Percentiles rank a stretch among this genome's conserved stretches.
These are phyloP conservation scores for Rubroshorea leprosula DNA, from an alignment of 345 rosid species.

Conservation along the genomic window DNA sequence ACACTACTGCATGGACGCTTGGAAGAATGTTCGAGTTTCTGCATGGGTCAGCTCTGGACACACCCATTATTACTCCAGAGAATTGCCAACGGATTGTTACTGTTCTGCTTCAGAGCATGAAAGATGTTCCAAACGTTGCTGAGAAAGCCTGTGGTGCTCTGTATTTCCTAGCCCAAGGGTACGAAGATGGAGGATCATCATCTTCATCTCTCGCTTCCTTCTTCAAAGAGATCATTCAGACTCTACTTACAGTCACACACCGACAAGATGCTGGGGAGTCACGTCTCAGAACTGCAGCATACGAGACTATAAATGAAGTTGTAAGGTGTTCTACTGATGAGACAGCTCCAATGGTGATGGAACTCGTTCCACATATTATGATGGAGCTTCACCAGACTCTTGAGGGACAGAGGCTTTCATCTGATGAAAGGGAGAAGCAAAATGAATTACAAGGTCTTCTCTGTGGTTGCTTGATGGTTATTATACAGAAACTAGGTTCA, in stretches of 20 bases:
- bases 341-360: slow-evolving; percentile 56
- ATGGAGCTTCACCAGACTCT: slow-evolving; percentile 61
- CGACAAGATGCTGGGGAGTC: slow-evolving; percentile 71
- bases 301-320: slow-evolving; percentile 59
- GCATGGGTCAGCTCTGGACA: slow-evolving; percentile 34
- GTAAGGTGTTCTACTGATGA: slow-evolving; percentile 65
- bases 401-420: slow-evolving; percentile 50
- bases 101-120: slow-evolving; percentile 41
- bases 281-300: slow-evolving; percentile 61
- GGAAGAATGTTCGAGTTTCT: slow-evolving; percentile 42
- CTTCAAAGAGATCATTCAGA: slow-evolving; percentile 60
- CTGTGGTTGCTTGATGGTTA: slow-evolving; percentile 65
- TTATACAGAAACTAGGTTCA: slow-evolving; percentile 57
- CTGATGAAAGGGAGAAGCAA: slow-evolving; percentile 57
- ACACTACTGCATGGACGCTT: slow-evolving; percentile 43
- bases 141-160: slow-evolving; percentile 47
- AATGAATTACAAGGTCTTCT: slow-evolving; percentile 63
- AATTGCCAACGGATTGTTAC: slow-evolving; percentile 39
- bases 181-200: slow-evolving; percentile 29
- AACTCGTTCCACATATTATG: slow-evolving; percentile 51
- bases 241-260: slow-evolving; percentile 60
- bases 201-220: slow-evolving; percentile 55
- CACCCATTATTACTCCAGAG: slow-evolving; percentile 31
- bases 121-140: slow-evolving; percentile 27
- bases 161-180: slow-evolving; percentile 41